Percentiles rank a stretch among this genome's conserved stretches.
Conservation (phyloP, 2,329 filamentous ascomycete genomes). For the Mycosphaerella sp. region DNA sequence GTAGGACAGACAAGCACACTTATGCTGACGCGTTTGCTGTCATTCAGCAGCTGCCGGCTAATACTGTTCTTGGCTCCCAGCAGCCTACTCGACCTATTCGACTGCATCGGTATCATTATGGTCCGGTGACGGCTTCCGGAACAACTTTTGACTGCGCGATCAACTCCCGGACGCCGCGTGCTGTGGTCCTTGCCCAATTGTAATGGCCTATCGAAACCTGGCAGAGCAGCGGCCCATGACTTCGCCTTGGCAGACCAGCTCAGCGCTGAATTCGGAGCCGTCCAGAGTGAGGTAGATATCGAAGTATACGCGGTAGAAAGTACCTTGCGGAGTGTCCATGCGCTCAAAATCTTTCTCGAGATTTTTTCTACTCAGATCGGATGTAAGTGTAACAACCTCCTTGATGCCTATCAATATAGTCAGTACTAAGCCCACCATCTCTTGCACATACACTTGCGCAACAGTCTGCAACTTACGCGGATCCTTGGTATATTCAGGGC, state of each 20-base stretch:
- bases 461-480: constrained; percentile 65
- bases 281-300: constrained; percentile 84
- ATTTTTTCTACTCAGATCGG: constrained; percentile 94
- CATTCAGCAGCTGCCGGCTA: neutral
- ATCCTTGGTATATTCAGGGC: constrained; percentile 98
- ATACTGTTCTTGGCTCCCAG: neutral
- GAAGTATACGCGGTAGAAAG: constrained; percentile 74
- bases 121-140: constrained; percentile 1
- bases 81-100: neutral
- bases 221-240: constrained; percentile 97
- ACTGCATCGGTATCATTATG: constrained; percentile 1
- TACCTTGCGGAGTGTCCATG: constrained; percentile 97
- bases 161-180: constrained; percentile 12
- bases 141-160: constrained; percentile 8
- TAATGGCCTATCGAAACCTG: constrained; percentile 58
- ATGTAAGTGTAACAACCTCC: constrained; percentile 96
- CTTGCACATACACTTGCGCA: neutral
- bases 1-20: neutral
- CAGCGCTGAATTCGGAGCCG: constrained; percentile 95
- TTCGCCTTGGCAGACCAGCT: constrained; percentile 97
- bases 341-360: constrained; percentile 98
- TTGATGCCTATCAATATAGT: constrained; percentile 69
- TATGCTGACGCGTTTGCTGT: neutral
- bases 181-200: constrained; percentile 1
- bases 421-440: constrained; percentile 23